Evolutionary conservation across 495 filamentous ascomycete species (phyloP).

Genomic region (Trichoderma reesei): DNA sequence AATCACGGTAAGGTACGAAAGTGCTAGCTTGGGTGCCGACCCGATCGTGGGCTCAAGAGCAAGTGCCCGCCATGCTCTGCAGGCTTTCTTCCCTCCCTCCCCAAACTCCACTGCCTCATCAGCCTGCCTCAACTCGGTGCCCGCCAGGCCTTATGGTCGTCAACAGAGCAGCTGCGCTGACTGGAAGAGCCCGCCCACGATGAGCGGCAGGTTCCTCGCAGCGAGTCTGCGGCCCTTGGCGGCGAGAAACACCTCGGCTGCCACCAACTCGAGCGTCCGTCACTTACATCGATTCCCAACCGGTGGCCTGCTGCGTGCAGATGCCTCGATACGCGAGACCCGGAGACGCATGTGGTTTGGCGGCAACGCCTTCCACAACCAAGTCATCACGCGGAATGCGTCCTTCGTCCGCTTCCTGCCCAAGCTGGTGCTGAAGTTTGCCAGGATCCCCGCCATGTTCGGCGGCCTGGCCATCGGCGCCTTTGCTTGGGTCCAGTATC

Average conservation of each 20-base stretch:
- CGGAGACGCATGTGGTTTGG: conserved; percentile 62
- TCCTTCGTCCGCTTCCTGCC: conserved; percentile 85
- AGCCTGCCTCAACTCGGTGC: too few species aligned
- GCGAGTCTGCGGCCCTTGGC: conserved; percentile 57
- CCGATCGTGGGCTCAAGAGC: background rate
- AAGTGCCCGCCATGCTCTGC: background rate
- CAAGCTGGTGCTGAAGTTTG: conserved; percentile 77
- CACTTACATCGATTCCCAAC: conserved; percentile 55
- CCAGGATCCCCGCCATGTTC: conserved; percentile 79
- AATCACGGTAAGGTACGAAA: too few species aligned
- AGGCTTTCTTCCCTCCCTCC: background rate
- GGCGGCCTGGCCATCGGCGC: conserved; percentile 80
- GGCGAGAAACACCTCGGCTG: conserved; percentile 39
- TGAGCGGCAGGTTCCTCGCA: conserved; percentile 78
- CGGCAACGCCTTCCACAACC: conserved; percentile 74
- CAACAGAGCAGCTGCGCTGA: background rate
- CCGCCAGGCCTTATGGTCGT: background rate
- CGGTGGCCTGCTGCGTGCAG: conserved; percentile 59
- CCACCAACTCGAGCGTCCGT: conserved; percentile 41
- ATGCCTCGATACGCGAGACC: conserved; percentile 48
- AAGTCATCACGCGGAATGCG: conserved; percentile 71
- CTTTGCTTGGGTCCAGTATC: conserved; percentile 88
- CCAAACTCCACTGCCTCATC: too few species aligned
- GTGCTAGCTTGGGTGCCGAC: background rate
- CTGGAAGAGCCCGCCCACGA: conserved; percentile 29